phyloP scores from a whole-genome alignment of 2,329 filamentous ascomycete genomes.

The Fusarium duplospermum region DNA sequence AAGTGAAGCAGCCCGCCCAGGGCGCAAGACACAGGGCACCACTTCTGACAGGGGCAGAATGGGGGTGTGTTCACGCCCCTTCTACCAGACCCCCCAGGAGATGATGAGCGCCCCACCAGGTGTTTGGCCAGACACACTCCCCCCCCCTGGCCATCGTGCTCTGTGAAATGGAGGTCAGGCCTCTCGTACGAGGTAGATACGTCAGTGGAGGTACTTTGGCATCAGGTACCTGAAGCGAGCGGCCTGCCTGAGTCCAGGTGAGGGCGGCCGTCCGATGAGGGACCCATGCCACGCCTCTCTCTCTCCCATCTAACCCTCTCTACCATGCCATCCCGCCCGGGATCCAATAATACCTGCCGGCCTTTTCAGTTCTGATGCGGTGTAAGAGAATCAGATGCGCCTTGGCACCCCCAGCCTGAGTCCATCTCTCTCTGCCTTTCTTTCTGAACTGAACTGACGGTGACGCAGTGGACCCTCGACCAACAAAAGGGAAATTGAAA shows the following conservation, averaged over 20 bases:
- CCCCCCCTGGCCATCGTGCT: slow-evolving; percentile 12
- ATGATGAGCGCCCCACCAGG: slow-evolving; percentile 30
- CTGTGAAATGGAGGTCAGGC: slow-evolving; percentile 35
- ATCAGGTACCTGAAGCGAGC: slow-evolving; percentile 41
- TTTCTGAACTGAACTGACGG: slow-evolving; percentile 17
- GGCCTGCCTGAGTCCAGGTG: slow-evolving; percentile 3
- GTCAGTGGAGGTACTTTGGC: slow-evolving; percentile 43
- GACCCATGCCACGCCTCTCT: not conserved
- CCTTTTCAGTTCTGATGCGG: slow-evolving; percentile 26
- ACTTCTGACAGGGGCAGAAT: slow-evolving; percentile 33
- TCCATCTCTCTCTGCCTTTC: not conserved
- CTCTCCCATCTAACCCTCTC: not conserved
- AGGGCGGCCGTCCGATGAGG: not conserved
- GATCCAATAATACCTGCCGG: slow-evolving; percentile 7
- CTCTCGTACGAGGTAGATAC: slow-evolving; percentile 44
- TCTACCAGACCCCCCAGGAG: slow-evolving; percentile 14
- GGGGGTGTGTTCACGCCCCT: slow-evolving; percentile 27
- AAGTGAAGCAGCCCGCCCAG: slow-evolving; percentile 46
- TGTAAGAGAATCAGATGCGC: slow-evolving; percentile 31
- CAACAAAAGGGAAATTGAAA: slow-evolving; percentile 43
- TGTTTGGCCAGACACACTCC: slow-evolving; percentile 4
- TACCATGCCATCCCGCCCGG: slow-evolving; percentile 1
- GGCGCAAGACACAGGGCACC: slow-evolving; percentile 45
- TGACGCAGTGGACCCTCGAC: slow-evolving; percentile 37
- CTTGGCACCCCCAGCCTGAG: not conserved